These are phyloP conservation scores for Cylindrotheca closterium DNA, from an alignment of 108 stramenopile genomes.

Conservation along the genomic window DNA sequence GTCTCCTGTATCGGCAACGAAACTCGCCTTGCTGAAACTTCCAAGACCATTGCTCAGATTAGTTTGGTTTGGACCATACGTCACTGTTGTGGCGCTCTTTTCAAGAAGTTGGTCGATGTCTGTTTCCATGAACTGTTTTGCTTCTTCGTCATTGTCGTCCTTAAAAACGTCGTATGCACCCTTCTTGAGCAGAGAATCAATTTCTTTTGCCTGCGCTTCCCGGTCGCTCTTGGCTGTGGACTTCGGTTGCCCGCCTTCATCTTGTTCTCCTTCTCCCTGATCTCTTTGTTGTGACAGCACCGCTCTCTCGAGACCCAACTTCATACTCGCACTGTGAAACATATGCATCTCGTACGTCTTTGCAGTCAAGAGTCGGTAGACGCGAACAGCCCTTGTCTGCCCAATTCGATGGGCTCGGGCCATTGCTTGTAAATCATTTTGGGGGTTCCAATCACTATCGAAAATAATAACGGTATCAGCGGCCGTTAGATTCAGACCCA, in stretches of 20 bases:
- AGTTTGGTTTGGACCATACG: constrained; percentile 58
- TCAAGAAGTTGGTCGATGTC: constrained; percentile 89
- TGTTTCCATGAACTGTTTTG: constrained; percentile 83
- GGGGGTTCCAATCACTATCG: constrained; percentile 76
- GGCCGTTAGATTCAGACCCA: constrained; percentile 80
- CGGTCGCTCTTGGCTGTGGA: constrained; percentile 59
- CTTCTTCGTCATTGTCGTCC: constrained; percentile 84
- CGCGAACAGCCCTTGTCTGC: constrained; percentile 68
- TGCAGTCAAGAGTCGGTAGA: constrained; percentile 77
- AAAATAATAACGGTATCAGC: constrained; percentile 96
- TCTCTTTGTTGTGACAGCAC: constrained; percentile 89
- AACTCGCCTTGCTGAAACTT: constrained; percentile 89
- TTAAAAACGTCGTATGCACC: constrained; percentile 87
- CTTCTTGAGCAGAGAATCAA: constrained; percentile 77
- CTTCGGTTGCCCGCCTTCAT: constrained; percentile 37
- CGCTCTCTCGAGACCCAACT: constrained; percentile 95
- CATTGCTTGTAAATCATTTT: constrained; percentile 96
- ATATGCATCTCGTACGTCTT: constrained; percentile 98
- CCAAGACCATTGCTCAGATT: constrained; percentile 72
- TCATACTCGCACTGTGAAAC: constrained; percentile 96
- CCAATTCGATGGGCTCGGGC: constrained; percentile 97
- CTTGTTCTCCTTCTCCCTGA: constrained; percentile 46
- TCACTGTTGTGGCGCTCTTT: constrained; percentile 73
- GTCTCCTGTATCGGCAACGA: constrained; percentile 83
- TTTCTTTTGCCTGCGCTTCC: constrained; percentile 81